Evolutionary conservation across 2,329 filamentous ascomycete species (phyloP), one percentile per base, ranked within the genome.

Genomic region (Aureobasidium melanogenum): DNA sequence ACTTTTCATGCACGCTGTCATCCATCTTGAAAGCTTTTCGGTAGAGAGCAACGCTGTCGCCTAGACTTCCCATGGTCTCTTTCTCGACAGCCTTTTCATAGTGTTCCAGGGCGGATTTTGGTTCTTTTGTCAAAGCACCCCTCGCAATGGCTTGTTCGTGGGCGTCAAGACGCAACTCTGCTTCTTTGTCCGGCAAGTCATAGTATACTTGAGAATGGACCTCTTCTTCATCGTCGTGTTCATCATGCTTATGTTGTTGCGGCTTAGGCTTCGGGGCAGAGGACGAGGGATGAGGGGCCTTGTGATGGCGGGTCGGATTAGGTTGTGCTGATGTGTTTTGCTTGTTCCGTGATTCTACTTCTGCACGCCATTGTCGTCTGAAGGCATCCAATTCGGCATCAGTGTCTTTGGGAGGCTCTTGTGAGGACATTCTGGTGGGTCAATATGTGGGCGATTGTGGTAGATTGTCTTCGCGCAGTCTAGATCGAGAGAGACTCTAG

Each of bases 11-110:
- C 57, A 99, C 93, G 15, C 81, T 79, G 61, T 86, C 81, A 71
- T 97, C 94, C 74, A 93, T 90, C 72, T 88, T 85, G 73, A 96
- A 97, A 0, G 94, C 94, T 73, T 88, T 91, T 50, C 94, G 85
- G 73, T 99, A 99, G 55, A 95, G 82, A 66, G 83, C 85, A 60
- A 99, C 73, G 71, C 93, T 97, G 65, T 97, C 93, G 5, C 92
- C 91, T 55, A 97, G 79, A 64, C 85, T 94, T 0, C 94, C 94
- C 68, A 88, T 84, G 0, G 82, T 83, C 75, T 99, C 94, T 73
- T 87, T 91, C 74, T 95, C 88, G 61, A 96, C 92, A 3, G 93
- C 94, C 71, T 84, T 85, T 72, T 97, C 94, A 69, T 94, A 97
- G 73, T 96, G 89, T 68, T 97, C 94, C 17, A 99, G 76, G 0